Evolutionary conservation across 2,329 filamentous ascomycete species (phyloP).

Genomic region (Epichloe festucae): DNA sequence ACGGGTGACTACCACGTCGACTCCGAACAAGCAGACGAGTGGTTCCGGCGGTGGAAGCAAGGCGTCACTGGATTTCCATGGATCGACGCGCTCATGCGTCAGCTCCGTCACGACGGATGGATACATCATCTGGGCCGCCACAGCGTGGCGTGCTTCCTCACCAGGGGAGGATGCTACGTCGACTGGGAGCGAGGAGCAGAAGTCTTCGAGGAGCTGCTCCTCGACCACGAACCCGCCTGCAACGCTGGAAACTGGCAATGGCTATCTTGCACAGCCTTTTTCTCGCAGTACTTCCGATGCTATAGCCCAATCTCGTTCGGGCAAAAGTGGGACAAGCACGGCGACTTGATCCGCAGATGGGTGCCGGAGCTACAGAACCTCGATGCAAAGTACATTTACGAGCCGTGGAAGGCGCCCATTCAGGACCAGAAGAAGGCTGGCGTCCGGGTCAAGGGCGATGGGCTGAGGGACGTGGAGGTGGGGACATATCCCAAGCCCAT

Average conservation of each 20-base stretch:
- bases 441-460: slow-evolving; percentile 46
- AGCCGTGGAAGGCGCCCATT: slow-evolving; percentile 63
- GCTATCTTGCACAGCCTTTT: slow-evolving; percentile 66
- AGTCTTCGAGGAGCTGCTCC: slow-evolving; percentile 63
- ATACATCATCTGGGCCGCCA: slow-evolving; percentile 69
- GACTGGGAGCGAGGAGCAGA: slow-evolving; percentile 69
- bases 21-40: slow-evolving; percentile 44
- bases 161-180: slow-evolving; percentile 64
- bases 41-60: slow-evolving; percentile 55
- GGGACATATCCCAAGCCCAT: slow-evolving; percentile 60
- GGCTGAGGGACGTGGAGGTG: slow-evolving; percentile 26
- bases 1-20: slow-evolving; percentile 54
- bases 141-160: slow-evolving; percentile 71
- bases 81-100: slow-evolving; percentile 71
- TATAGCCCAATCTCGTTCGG: slow-evolving; percentile 61
- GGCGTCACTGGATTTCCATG: slow-evolving; percentile 66
- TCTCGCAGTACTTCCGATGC: slow-evolving; percentile 55
- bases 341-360: slow-evolving; percentile 49
- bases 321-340: slow-evolving; percentile 62
- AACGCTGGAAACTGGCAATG: slow-evolving; percentile 71
- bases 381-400: slow-evolving; percentile 61
- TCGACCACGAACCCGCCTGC: slow-evolving; percentile 63
- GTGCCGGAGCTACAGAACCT: slow-evolving; percentile 52
- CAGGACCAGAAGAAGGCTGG: slow-evolving; percentile 56
- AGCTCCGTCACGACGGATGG: slow-evolving; percentile 60